phyloP scores from a whole-genome alignment of 2,329 filamentous ascomycete species.

The Alternaria arbusti region DNA sequence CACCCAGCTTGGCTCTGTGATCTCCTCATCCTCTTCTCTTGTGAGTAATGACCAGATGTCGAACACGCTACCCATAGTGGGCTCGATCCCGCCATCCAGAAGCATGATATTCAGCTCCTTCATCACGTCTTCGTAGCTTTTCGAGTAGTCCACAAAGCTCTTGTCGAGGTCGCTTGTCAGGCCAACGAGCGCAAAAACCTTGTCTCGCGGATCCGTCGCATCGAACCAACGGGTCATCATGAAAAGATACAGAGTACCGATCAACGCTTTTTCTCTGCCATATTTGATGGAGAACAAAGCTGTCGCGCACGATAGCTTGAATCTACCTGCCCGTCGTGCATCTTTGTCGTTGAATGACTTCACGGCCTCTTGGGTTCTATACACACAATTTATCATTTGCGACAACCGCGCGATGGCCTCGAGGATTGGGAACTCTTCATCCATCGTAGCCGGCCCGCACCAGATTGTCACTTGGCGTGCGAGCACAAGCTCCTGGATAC shows the following conservation, averaged over 20 bases:
- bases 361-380: neutral
- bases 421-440: neutral
- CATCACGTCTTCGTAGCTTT: neutral
- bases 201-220: neutral
- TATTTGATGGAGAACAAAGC: neutral
- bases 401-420: neutral
- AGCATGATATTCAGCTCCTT: neutral
- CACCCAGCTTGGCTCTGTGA: neutral
- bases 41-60: neutral
- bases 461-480: neutral
- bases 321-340: neutral
- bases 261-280: neutral
- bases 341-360: neutral
- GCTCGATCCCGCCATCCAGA: neutral
- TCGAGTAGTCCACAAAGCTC: neutral
- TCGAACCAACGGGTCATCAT: neutral
- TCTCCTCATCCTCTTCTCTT: neutral
- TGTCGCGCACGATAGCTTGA: neutral
- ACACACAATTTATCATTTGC: neutral
- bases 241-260: neutral
- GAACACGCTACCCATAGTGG: neutral
- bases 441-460: neutral
- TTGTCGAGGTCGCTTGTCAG: neutral
- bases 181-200: neutral
- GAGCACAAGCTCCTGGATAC: neutral